phyloP scores from a whole-genome alignment of 129 eudicot species.

The Lonicera japonica region DNA sequence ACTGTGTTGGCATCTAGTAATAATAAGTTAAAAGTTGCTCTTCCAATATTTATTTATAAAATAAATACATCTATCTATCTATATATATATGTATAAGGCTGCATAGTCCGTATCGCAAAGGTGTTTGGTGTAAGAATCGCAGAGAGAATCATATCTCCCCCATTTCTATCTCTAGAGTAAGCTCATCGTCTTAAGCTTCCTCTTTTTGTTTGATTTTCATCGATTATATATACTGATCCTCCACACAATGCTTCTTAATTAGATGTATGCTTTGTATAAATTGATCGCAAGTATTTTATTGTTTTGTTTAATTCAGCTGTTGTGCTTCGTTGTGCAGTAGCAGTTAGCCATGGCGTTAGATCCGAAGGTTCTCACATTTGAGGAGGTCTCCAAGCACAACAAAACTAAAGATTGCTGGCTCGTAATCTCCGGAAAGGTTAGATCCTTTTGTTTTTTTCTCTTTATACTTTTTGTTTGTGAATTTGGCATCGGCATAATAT shows the following conservation, averaged over 20 bases:
- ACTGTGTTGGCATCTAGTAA: too few species aligned
- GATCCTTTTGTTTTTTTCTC: constrained; percentile 11
- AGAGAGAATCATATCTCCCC: background rate
- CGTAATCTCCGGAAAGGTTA: constrained; percentile 74
- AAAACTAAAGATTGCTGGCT: constrained; percentile 80
- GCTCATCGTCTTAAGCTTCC: constrained; percentile 1
- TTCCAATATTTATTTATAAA: too few species aligned
- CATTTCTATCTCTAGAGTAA: constrained; percentile 4
- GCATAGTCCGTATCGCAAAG: too few species aligned
- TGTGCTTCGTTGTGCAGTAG: constrained; percentile 17
- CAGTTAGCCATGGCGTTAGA: constrained; percentile 55
- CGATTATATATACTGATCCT: constrained; percentile 1
- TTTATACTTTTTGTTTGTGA: too few species aligned
- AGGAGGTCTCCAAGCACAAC: constrained; percentile 71
- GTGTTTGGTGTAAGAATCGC: constrained; percentile 5
- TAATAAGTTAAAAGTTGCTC: too few species aligned
- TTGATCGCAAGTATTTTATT: too few species aligned
- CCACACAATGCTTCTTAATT: too few species aligned
- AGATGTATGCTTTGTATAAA: too few species aligned
- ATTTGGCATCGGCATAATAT: too few species aligned
- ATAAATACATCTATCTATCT: too few species aligned
- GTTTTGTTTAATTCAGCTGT: background rate
- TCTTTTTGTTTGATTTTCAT: background rate
- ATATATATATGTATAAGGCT: too few species aligned
- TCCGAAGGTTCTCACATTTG: constrained; percentile 49